phyloP scores from a whole-genome alignment of 306 rosid species.

The Sechiopsis laciniata region DNA sequence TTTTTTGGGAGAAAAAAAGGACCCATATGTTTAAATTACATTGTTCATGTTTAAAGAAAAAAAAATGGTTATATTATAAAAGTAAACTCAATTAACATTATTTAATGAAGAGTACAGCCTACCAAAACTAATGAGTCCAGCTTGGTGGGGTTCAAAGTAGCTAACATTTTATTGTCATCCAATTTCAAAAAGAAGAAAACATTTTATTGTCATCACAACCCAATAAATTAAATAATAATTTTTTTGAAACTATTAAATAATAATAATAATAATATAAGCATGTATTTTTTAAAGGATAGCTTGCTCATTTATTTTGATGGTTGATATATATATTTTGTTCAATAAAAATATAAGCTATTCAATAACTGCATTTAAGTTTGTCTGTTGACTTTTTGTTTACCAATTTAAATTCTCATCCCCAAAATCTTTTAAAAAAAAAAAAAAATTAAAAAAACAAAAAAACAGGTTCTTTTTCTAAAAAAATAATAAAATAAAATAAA shows the following conservation, averaged over 20 bases:
- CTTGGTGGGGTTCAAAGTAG: slow-evolving; percentile 22
- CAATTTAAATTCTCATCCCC: too few relatives aligned
- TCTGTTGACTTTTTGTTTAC: not conserved
- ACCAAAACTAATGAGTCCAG: slow-evolving; percentile 18
- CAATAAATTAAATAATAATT: not conserved
- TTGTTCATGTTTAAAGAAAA: not conserved
- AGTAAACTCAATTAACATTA: not conserved
- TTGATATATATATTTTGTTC: not conserved
- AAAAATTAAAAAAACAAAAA: too few relatives aligned
- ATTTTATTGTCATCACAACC: slow-evolving; percentile 3
- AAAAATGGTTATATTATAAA: not conserved
- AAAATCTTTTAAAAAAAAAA: too few relatives aligned
- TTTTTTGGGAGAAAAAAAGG: too few relatives aligned
- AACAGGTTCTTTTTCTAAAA: too few relatives aligned
- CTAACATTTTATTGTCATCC: not conserved
- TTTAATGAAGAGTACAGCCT: not conserved
- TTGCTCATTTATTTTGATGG: not conserved
- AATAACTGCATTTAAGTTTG: not conserved
- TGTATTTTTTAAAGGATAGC: not conserved
- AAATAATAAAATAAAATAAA: too few relatives aligned
- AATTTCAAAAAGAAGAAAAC: not conserved
- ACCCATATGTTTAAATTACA: slow-evolving; percentile 9
- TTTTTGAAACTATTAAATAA: too few relatives aligned
- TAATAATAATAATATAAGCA: not conserved
- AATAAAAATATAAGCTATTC: not conserved